Base-by-base conservation (phyloP, 495 filamentous ascomycete species). In the Talaromyces adpressus region DNA sequence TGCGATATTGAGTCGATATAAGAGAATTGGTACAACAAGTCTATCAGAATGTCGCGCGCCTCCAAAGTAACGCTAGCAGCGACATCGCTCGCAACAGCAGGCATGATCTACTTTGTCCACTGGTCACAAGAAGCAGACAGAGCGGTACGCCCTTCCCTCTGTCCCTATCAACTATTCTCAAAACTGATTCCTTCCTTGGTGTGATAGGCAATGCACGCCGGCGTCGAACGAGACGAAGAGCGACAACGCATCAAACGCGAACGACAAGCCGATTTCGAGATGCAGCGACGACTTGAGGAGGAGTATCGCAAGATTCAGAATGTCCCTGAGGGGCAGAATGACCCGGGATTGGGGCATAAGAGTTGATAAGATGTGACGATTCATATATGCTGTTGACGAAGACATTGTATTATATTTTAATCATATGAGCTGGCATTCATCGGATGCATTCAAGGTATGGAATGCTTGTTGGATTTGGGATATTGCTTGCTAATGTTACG, bases 191-290 rank as follows among this genome's bases (percentile, higher is more conserved):
- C 25, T 27, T 27, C 25, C 25, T 59, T 51, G 20, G 58, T 62
- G 47, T 58, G 29, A 16, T 71, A 96, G 93, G 90, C 91, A 49
- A 99, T 99, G 94, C 94, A 99, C 71, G 84, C 85, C 62, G 95
- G 95, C 16, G 94, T 99, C 7, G 79, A 97, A 67, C 90, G 93
- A 51, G 95, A 98, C 68, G 90, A 96, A 79, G 93, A 98, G 69
- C 93, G 96, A 72, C 92, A 96, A 70, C 85, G 88, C 34, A 70
- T 97, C 57, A 96, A 97, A 77, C 82, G 84, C 66, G 90, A 95
- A 72, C 87, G 95, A 23, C 89, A 92, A 73, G 85, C 90, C 62
- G 95, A 99, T 65, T 99, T 98, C 69, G 91, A 97, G 63, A 84
- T 93, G 85, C 94, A 99, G 75, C 84, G 82, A 65, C 81, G 77